A percentile compares a stretch with the other conserved stretches of the same genome.
These are phyloP conservation scores for Paspalum vaginatum DNA, from an alignment of 176 grass and related monocot species.

Conservation along the genomic window DNA sequence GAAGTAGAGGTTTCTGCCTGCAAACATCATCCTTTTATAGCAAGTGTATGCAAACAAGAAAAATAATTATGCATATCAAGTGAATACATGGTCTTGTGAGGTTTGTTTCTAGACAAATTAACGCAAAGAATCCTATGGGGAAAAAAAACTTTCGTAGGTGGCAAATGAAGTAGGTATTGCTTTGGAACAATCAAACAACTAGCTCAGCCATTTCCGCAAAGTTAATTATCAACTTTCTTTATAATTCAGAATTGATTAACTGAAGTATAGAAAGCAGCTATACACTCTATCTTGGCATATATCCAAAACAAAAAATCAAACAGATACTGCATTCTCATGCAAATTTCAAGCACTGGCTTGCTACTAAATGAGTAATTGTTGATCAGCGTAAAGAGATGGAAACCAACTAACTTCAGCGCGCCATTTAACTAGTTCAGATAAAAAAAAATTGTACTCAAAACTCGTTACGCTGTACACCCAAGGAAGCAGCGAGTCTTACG, in stretches of 20 bases:
- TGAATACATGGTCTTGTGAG: not conserved
- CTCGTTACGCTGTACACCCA: not conserved
- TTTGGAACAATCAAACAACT: constrained; percentile 1
- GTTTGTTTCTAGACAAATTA: constrained; percentile 10
- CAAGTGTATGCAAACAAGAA: not conserved
- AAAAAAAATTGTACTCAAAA: constrained; percentile 27
- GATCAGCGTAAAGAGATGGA: not conserved
- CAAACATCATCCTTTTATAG: constrained; percentile 3
- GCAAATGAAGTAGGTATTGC: not conserved
- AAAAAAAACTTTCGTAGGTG: not conserved
- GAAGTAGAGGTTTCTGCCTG: constrained; percentile 87
- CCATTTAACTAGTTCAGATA: not conserved
- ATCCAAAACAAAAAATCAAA: too few species aligned
- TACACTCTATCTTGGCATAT: too few species aligned
- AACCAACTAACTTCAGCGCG: not conserved
- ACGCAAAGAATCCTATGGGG: constrained; percentile 1
- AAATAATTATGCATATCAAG: not conserved
- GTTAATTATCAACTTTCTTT: not conserved
- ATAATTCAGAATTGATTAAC: too few species aligned
- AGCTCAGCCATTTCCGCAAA: not conserved
- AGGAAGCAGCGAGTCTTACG: constrained; percentile 39
- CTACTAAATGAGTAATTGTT: not conserved
- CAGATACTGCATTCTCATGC: too few species aligned
- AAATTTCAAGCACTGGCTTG: not conserved
- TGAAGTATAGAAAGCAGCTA: too few species aligned